Conservation (phyloP, 2,329 filamentous ascomycete genomes). For the Colletotrichum horii region DNA sequence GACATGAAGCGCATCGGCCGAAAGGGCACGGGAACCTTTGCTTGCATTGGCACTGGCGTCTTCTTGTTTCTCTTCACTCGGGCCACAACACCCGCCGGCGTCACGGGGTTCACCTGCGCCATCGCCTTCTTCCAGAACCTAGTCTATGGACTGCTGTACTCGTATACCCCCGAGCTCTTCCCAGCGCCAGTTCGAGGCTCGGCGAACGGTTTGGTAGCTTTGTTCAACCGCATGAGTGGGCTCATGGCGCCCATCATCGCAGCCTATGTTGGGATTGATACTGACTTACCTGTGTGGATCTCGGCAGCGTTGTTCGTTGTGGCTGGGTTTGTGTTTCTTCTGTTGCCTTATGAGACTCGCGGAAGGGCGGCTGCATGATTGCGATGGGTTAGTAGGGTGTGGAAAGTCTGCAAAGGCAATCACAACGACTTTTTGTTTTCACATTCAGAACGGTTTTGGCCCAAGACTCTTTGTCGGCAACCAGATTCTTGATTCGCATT, state of each 20-base stretch:
- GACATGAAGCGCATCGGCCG: conserved; percentile 25
- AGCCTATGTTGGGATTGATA: conserved; percentile 15
- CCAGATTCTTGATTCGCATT: not conserved
- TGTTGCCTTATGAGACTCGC: not conserved
- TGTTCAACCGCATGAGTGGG: conserved; percentile 5
- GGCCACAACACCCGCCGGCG: conserved; percentile 16
- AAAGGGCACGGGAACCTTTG: conserved; percentile 24
- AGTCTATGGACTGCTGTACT: conserved; percentile 23
- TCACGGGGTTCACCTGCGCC: conserved; percentile 25
- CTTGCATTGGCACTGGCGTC: conserved; percentile 23
- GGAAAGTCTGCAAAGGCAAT: fast-evolving
- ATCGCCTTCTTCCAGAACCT: conserved; percentile 29
- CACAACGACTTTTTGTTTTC: not conserved
- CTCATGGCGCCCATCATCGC: conserved; percentile 15
- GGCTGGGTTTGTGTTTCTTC: not conserved
- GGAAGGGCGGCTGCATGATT: not conserved
- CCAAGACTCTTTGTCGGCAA: not conserved
- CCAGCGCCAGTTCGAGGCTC: not conserved
- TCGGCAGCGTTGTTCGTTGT: conserved; percentile 9
- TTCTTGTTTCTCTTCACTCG: conserved; percentile 32
- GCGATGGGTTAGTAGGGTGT: fast-evolving
- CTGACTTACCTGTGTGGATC: conserved; percentile 11
- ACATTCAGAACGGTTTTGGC: not conserved
- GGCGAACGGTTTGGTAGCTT: not conserved
- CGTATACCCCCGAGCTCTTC: conserved; percentile 7